phyloP scores from a whole-genome alignment of 176 grass and related monocot genomes.

The Microstegium vimineum region DNA sequence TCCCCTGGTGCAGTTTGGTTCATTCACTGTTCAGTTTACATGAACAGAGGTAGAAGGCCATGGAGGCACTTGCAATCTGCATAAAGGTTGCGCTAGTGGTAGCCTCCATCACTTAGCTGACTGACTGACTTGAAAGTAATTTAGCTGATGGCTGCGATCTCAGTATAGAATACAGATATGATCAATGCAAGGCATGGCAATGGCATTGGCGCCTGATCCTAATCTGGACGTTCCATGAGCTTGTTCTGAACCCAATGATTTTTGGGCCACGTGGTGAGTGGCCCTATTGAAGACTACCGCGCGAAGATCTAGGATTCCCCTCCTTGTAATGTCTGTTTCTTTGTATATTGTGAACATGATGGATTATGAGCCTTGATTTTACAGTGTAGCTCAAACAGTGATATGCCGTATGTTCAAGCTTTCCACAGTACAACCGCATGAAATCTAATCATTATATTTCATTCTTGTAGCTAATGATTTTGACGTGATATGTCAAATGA shows the following conservation, averaged over 20 bases:
- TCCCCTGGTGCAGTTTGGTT: background rate
- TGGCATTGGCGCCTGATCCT: slow-evolving; percentile 1
- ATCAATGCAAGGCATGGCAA: background rate
- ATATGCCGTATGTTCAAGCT: background rate
- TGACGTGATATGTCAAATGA: background rate
- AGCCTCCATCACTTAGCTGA: background rate
- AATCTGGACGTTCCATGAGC: background rate
- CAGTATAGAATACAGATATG: background rate
- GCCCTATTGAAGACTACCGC: background rate
- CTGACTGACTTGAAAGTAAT: background rate
- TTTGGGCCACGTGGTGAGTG: background rate
- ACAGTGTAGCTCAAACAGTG: background rate
- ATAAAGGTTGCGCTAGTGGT: too few relatives aligned
- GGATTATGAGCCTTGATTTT: background rate
- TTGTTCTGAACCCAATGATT: background rate
- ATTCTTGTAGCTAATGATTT: background rate
- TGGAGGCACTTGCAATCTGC: background rate
- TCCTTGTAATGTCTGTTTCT: background rate
- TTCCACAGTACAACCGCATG: background rate
- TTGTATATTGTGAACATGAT: background rate
- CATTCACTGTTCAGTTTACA: background rate
- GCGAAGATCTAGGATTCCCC: background rate
- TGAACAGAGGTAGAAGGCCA: background rate
- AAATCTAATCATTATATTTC: background rate
- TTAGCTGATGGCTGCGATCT: background rate